These are phyloP conservation scores for Lasiodiplodia gonubiensis DNA, from an alignment of 2,329 filamentous ascomycete species.

Conservation along the genomic window DNA sequence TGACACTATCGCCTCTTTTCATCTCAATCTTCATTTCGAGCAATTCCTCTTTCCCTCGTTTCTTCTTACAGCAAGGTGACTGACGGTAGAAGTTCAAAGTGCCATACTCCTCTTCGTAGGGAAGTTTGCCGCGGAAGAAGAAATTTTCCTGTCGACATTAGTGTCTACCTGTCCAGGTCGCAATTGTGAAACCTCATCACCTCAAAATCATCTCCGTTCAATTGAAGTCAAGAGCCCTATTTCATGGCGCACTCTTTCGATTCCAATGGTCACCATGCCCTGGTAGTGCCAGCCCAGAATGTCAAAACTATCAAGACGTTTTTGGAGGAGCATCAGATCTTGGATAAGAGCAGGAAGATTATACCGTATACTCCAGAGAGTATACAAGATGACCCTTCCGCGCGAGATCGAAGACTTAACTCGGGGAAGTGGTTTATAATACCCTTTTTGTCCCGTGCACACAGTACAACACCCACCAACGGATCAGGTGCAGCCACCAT, in stretches of 20 bases:
- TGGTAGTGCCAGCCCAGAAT: conserved; percentile 40
- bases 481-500: neutral
- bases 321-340: conserved; percentile 39
- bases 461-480: neutral
- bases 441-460: neutral
- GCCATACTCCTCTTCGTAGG: neutral
- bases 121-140: neutral
- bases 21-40: neutral
- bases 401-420: neutral
- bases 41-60: neutral
- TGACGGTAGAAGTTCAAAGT: neutral
- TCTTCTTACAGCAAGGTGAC: neutral
- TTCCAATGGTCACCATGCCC: neutral
- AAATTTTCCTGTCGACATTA: neutral
- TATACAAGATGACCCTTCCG: too few relatives aligned
- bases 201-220: neutral
- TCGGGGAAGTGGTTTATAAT: conserved; percentile 7
- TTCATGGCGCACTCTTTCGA: neutral
- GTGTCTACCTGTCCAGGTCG: neutral
- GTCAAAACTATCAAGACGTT: conserved; percentile 49
- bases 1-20: neutral
- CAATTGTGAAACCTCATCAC: neutral
- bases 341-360: conserved; percentile 43
- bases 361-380: conserved; percentile 5
- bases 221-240: neutral